Evolutionary conservation across 371 early-diverging fungal genomes (phyloP), one percentile per base, ranked within the genome.

Genomic region (Nematocida sp.): DNA sequence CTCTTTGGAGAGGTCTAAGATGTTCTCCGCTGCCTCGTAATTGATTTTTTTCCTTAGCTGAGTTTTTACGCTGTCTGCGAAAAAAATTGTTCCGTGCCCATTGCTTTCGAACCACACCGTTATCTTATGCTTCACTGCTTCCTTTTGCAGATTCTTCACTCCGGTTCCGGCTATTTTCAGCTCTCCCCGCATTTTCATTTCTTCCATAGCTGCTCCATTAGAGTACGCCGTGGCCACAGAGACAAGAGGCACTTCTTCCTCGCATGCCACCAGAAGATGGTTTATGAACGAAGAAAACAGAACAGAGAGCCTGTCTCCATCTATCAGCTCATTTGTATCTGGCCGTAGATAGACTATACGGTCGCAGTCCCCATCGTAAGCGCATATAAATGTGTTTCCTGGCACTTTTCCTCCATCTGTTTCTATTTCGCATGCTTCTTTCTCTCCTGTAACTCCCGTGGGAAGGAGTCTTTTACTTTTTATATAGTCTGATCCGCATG

Each of bases 101-200:
- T 97, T 97, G 40, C 96, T 95, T 84, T 99, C 99, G 89, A 97
- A 97, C 87, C 96, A 99, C 47, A 96, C 93, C 79, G 98, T 96
- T 69, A 97, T 89, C 83, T 93, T 94, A 84, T 90, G 97, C 77
- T 90, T 88, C 80, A 90, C 88, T 45, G 97, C 97, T 81, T 92
- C 93, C 82, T 92, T 93, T 78, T 95, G 94, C 82, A 97, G 87
- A 85, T 99, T 92, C 87, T 99, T 99, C 67, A 99, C 97, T 77
- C 99, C 99, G 26, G 97, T 97, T 40, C 90, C 87, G 1, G 92
- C 93, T 54, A 77, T 36, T n/a, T 77, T 68, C 16, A 78, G 65
- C 13, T 65, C 45, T 39, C 79, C 75, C 11, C 51, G 78, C 1
- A 54, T 39, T 25, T 61, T 47, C 13, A 84, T 45, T 38, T 48